phyloP scores from a whole-genome alignment of 371 early-diverging fungal species.

The Batkoa obscura region DNA sequence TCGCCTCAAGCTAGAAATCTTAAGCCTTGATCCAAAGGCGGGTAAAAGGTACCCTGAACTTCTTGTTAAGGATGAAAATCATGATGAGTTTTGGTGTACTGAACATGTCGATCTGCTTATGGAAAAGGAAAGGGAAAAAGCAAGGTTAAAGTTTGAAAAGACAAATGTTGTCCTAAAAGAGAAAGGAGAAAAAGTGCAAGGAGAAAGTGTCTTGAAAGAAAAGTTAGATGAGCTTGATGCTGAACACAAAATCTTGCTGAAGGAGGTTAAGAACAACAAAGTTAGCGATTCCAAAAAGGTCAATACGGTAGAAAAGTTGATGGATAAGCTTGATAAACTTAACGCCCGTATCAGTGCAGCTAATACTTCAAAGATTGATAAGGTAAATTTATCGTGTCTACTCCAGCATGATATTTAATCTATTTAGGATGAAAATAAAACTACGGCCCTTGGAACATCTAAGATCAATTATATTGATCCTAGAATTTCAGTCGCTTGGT shows the following conservation, averaged over 20 bases:
- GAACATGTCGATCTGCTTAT: slow-evolving; percentile 29
- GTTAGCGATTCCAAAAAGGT: slow-evolving; percentile 15
- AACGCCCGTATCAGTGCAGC: slow-evolving; percentile 42
- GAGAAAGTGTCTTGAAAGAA: slow-evolving; percentile 30
- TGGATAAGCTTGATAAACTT: slow-evolving; percentile 38
- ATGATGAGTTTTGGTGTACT: slow-evolving; percentile 64
- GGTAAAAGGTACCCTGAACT: slow-evolving; percentile 51
- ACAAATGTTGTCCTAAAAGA: slow-evolving; percentile 46
- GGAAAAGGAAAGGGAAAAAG: slow-evolving; percentile 36
- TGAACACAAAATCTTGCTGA: slow-evolving; percentile 18
- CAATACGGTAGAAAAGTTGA: slow-evolving; percentile 33
- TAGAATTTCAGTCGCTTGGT: slow-evolving; percentile 88
- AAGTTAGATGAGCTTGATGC: slow-evolving; percentile 29
- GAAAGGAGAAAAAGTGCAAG: slow-evolving; percentile 22
- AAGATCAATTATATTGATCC: slow-evolving; percentile 98
- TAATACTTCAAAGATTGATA: slow-evolving; percentile 49
- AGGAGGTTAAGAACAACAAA: slow-evolving; percentile 26
- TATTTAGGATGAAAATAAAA: slow-evolving; percentile 81
- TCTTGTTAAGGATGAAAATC: slow-evolving; percentile 42
- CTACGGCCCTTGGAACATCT: slow-evolving; percentile 90
- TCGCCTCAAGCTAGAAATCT: slow-evolving; percentile 39
- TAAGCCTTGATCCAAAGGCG: slow-evolving; percentile 46
- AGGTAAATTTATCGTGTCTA: slow-evolving; percentile 18
- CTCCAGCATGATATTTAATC: background rate
- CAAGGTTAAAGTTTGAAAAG: slow-evolving; percentile 38